Conservation (phyloP, 2,329 filamentous ascomycete species). For the Aspergillus fumigatiaffinis region DNA sequence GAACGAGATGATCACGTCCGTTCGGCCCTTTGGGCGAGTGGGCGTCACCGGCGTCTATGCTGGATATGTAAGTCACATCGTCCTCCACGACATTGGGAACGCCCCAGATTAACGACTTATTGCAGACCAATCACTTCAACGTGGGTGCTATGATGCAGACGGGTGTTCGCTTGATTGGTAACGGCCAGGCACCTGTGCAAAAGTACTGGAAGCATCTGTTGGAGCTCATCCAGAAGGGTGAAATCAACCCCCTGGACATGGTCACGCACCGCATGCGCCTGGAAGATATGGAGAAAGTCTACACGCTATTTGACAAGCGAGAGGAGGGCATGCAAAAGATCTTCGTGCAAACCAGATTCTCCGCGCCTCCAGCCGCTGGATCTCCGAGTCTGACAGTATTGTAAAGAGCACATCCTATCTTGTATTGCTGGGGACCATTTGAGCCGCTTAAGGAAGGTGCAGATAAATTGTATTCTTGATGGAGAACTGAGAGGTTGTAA, state of each 20-base stretch:
- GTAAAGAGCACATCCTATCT: slow-evolving; percentile 1
- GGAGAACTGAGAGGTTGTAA: neutral
- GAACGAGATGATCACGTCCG: slow-evolving; percentile 53
- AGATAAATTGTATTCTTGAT: neutral
- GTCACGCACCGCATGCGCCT: slow-evolving; percentile 72
- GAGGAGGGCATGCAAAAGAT: slow-evolving; percentile 74
- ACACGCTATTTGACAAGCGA: slow-evolving; percentile 56
- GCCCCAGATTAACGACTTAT: slow-evolving; percentile 2
- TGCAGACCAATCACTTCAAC: slow-evolving; percentile 73
- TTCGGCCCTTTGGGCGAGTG: slow-evolving; percentile 58
- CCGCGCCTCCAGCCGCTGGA: slow-evolving; percentile 47
- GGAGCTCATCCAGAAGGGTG: slow-evolving; percentile 60
- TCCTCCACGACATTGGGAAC: neutral
- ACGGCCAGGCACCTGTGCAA: slow-evolving; percentile 70
- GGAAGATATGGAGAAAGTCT: slow-evolving; percentile 67
- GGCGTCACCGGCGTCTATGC: slow-evolving; percentile 72
- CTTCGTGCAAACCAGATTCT: slow-evolving; percentile 60
- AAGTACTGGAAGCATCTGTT: slow-evolving; percentile 81
- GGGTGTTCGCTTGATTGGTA: slow-evolving; percentile 72
- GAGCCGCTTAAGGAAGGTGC: neutral
- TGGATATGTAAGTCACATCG: slow-evolving; percentile 48
- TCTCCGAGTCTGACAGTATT: slow-evolving; percentile 49
- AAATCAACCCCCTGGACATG: slow-evolving; percentile 75
- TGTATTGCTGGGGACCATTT: neutral
- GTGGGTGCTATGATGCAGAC: slow-evolving; percentile 81